Evolutionary conservation across 2,329 filamentous ascomycete species (phyloP), one percentile per base, ranked within the genome.

Genomic region (Alternaria sp.): DNA sequence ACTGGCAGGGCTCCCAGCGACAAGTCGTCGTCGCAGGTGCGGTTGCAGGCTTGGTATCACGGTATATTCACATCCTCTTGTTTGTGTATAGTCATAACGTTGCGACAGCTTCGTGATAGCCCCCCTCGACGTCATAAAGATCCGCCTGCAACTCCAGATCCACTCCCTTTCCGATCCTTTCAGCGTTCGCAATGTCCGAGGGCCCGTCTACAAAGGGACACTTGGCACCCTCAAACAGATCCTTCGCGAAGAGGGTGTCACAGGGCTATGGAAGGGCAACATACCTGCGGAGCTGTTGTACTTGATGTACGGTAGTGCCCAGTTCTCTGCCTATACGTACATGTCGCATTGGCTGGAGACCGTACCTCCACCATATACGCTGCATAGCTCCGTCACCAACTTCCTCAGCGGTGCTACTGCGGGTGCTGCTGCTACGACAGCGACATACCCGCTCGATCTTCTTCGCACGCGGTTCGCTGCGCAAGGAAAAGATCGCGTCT

Each of bases 91-190:
- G 49, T 41, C 46, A 48, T 63, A 31, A 66, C 42, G 13, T 50
- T 17, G 50, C 50, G 39, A 58, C 68, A 93, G 91, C 76, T 98
- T 99, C 82, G 87, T 95, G 73, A 90, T 98, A 75, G 92, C 95
- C 17, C 95, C 95, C 52, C 90, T 99, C 67, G 95, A 99, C 78
- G 95, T 99, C 63, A 88, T 98, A 80, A 98, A 99, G 83, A 99
- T 99, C 80, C 91, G 95, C 45, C 88, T 98, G 44, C 95, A 99
- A 77, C 88, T 99, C 17, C 95, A 98, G 78, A 87, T 91, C 42
- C 90, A 96, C 80, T 93, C 92, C 48, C 86, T 91, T 60, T 90
- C 89, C 69, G 90, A 94, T 72, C 90, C 92, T 2, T 78, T 88
- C 9, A 75, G 87, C 44, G 82, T 86, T 63, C 80, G 80, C 51